Evolutionary conservation across 805 yeast species (phyloP).

Genomic region (Yarrowia sp.): DNA sequence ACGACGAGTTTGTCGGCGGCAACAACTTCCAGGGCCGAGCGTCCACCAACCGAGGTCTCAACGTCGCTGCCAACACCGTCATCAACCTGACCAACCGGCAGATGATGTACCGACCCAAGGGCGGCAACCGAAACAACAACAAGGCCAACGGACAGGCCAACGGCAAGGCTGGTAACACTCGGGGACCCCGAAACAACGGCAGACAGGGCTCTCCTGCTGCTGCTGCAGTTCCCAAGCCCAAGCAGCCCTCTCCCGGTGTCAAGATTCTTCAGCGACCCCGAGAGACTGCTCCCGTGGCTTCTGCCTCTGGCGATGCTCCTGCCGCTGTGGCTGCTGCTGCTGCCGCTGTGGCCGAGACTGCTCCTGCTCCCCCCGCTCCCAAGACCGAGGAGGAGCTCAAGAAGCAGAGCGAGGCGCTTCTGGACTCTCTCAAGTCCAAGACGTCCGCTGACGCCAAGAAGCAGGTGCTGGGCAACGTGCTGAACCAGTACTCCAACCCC

Average conservation of each 20-base stretch:
- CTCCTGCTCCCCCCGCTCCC: conserved; percentile 31
- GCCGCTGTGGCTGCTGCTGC: conserved; percentile 44
- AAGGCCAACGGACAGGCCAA: conserved; percentile 26
- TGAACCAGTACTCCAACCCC: conserved; percentile 38
- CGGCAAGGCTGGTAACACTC: conserved; percentile 1
- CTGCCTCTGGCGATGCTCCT: conserved; percentile 38
- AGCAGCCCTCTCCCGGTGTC: conserved; percentile 39
- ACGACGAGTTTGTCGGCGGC: conserved; percentile 81
- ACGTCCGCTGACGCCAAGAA: conserved; percentile 31
- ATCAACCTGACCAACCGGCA: conserved; percentile 79
- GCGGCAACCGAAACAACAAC: background rate
- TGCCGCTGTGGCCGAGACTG: conserved; percentile 39
- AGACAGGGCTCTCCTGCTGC: conserved; percentile 33
- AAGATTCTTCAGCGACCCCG: conserved; percentile 40
- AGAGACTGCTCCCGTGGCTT: conserved; percentile 34
- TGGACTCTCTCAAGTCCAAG: conserved; percentile 37
- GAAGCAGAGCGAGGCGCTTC: conserved; percentile 35
- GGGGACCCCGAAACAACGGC: conserved; percentile 6
- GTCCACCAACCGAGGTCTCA: conserved; percentile 78
- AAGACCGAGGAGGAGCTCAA: conserved; percentile 37
- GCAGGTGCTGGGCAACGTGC: conserved; percentile 36
- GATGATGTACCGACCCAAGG: conserved; percentile 72
- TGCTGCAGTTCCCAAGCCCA: conserved; percentile 25
- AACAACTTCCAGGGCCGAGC: conserved; percentile 80
- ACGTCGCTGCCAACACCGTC: conserved; percentile 80